Base-by-base conservation (phyloP, 129 eudicot genomes). In the Helianthus annuus region DNA sequence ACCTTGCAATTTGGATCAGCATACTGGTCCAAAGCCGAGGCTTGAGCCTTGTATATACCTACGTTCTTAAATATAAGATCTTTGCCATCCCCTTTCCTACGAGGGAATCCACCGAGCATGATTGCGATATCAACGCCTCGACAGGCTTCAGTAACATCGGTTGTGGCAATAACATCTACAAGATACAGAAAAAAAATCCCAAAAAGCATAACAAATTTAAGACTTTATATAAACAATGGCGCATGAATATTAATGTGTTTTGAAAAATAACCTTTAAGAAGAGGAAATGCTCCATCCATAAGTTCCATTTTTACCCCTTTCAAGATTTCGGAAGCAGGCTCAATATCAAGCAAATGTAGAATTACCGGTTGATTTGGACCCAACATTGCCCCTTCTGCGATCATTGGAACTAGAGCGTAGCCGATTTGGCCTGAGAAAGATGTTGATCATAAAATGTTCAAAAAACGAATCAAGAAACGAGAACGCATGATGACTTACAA, bases 351-450 rank as follows among this genome's bases (percentile, higher is more conserved):
- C 96, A 93, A 80, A 85, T 87, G 96, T 16, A 93, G 87, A 62
- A 90, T 93, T 57, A 87, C 85, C 6, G 96, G 96, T 76, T 93
- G 98, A 60, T 93, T 95, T 44, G 83, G 63, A 19, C 98, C 96
- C 75, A 93, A 79, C 98, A 93, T 89, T 65, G 80, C 76, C 76
- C 98, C 97, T 79, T 86, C 83, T 38, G 97, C 96, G 60, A 93
- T 85, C 97, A 93, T 93, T 51, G 98, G 98, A 49, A 90, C 91
- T 68, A 93, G 85, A 27, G 98, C 97, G 84, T 93, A 93, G 71
- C 91, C 98, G 45, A 93, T 87, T 78, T 93, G 98, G 11, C 98
- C 97, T 93, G 83, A 42, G 3, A 77, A 19, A 70, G 27, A 77
- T 42, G 11, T 51, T 27, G 3, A 52, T 59, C 24, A 44, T 7